Evolutionary conservation across 2,329 filamentous ascomycete species (phyloP).

Genomic region (Colletotrichum theobromicola): DNA sequence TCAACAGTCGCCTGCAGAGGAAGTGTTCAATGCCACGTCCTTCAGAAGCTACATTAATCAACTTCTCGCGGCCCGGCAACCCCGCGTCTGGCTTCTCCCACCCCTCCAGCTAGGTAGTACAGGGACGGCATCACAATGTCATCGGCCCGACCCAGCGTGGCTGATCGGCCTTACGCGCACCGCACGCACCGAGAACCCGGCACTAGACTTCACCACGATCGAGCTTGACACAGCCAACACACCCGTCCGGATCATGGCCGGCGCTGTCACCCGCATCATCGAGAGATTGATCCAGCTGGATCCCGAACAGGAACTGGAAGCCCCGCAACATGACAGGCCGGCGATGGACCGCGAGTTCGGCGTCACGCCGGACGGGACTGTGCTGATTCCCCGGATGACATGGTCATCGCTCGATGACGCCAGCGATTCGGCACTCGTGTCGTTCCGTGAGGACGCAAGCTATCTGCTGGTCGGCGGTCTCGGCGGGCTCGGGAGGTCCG

Average conservation of each 20-base stretch:
- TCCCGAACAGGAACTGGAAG: neutral
- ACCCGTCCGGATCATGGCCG: neutral
- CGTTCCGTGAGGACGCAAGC: slow-evolving; percentile 50
- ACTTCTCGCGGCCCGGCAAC: neutral
- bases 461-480: slow-evolving; percentile 57
- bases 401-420: neutral
- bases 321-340: neutral
- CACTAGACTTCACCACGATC: slow-evolving; percentile 30
- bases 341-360: neutral
- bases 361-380: neutral
- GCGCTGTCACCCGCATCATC: neutral
- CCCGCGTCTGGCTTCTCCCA: neutral
- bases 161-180: slow-evolving; percentile 31
- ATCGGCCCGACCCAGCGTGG: slow-evolving; percentile 27
- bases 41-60: neutral
- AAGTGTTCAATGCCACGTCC: neutral
- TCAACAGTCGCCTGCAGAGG: neutral
- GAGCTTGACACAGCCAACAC: slow-evolving; percentile 26
- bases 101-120: neutral
- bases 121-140: neutral
- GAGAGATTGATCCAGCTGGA: neutral
- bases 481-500: slow-evolving; percentile 54
- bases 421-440: neutral
- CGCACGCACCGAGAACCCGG: slow-evolving; percentile 30
- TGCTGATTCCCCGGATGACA: neutral